These are phyloP conservation scores for Gaeumannomyces tritici DNA, from an alignment of 2,329 filamentous ascomycete species.

Conservation along the genomic window DNA sequence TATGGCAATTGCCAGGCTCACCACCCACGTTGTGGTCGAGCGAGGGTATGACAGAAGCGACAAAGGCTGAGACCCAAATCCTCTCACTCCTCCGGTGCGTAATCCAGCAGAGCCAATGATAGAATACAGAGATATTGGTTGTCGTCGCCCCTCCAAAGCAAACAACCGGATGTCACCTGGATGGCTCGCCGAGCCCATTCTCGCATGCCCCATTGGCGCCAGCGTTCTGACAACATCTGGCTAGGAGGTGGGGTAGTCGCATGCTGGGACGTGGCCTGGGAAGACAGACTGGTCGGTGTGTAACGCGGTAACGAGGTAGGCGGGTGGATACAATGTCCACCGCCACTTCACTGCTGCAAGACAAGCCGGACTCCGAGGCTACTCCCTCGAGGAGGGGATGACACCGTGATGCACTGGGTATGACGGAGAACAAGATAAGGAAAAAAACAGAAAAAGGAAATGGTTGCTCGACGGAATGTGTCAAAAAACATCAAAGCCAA, in stretches of 20 bases:
- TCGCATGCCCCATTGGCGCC: too few species aligned
- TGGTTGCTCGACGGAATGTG: background rate
- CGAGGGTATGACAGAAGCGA: background rate
- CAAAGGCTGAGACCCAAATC: background rate
- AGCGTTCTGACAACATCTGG: background rate
- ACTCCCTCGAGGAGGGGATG: background rate
- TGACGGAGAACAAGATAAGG: background rate
- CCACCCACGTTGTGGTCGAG: background rate
- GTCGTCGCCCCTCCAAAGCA: background rate
- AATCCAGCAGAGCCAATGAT: background rate
- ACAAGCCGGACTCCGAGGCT: background rate
- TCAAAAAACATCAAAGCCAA: constrained; percentile 7
- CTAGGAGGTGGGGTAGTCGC: background rate
- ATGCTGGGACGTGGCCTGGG: background rate
- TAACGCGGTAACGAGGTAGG: background rate
- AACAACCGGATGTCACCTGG: background rate
- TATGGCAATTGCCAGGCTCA: background rate
- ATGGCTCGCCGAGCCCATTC: background rate
- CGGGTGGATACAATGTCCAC: background rate
- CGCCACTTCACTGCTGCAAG: background rate
- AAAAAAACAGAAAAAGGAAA: constrained; percentile 1
- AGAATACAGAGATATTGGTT: background rate
- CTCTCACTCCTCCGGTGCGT: background rate
- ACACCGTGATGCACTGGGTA: background rate
- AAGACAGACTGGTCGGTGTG: background rate